Percentiles rank a stretch among this genome's conserved stretches.
Evolutionary conservation across 202 grass and related monocot species (phyloP).

Genomic region (Setaria italica): DNA sequence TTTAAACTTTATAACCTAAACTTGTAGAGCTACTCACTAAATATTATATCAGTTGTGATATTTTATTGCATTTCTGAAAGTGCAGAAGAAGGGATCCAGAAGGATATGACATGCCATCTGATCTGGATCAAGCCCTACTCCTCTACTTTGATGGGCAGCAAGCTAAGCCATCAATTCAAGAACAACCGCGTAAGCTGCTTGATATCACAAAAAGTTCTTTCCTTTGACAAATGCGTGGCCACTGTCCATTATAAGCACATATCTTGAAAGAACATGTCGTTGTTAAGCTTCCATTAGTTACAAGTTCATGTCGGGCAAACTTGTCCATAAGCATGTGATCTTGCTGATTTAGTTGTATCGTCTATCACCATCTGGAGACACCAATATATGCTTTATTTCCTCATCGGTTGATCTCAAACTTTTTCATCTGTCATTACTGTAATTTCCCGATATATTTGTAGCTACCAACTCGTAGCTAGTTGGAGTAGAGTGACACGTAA

Average conservation of each 20-base stretch:
- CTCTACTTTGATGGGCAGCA: conserved; percentile 75
- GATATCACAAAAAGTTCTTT: conserved; percentile 25
- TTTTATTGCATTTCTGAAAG: conserved; percentile 39
- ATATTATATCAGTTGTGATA: conserved; percentile 38
- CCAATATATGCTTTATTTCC: neutral
- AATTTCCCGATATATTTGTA: neutral
- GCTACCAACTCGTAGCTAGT: neutral
- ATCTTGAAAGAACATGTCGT: neutral
- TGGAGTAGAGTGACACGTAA: conserved; percentile 30
- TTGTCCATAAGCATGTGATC: conserved; percentile 29
- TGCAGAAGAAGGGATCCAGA: conserved; percentile 58
- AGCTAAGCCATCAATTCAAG: conserved; percentile 63
- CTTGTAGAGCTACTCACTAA: neutral
- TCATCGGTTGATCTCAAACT: neutral
- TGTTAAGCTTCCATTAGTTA: conserved; percentile 25
- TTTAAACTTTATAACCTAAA: neutral
- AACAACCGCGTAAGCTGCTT: conserved; percentile 50
- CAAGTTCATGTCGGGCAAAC: conserved; percentile 22
- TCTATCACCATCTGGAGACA: neutral
- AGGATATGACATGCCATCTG: conserved; percentile 65
- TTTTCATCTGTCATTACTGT: neutral
- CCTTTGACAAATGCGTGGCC: neutral
- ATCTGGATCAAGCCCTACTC: conserved; percentile 76
- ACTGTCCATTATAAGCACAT: neutral
- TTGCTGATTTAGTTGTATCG: neutral